phyloP scores from a whole-genome alignment of 805 yeast species.

The Metschnikowia colocasiae region DNA sequence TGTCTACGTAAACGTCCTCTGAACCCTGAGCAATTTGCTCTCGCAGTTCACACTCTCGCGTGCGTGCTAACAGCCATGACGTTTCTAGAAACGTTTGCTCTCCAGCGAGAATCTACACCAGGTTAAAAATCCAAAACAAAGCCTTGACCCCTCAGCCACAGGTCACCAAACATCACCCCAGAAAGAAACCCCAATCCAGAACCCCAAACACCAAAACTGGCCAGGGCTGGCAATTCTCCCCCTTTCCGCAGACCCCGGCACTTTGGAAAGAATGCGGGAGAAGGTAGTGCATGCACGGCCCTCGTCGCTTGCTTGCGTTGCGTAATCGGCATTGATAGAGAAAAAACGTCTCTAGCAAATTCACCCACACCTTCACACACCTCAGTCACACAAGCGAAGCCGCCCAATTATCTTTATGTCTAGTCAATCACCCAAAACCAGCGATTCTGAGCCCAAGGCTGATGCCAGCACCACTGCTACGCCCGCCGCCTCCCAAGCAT shows the following conservation, averaged over 20 bases:
- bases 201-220: too few species aligned
- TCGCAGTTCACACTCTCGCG: too few species aligned
- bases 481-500: not conserved
- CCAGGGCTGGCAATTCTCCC: not conserved
- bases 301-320: slow-evolving; percentile 5
- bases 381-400: not conserved
- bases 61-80: too few species aligned
- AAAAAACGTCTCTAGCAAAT: not conserved
- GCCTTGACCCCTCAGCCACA: too few species aligned
- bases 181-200: too few species aligned
- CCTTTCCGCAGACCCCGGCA: not conserved
- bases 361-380: not conserved
- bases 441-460: not conserved
- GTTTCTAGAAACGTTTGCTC: too few species aligned
- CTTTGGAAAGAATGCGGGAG: not conserved
- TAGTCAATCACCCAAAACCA: not conserved
- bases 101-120: too few species aligned
- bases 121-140: too few species aligned
- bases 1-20: too few species aligned
- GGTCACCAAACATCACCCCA: too few species aligned
- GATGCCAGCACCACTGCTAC: not conserved
- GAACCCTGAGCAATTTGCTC: too few species aligned
- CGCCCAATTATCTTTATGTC: not conserved
- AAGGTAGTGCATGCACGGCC: not conserved
- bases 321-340: slow-evolving; percentile 1